phyloP scores from a whole-genome alignment of 2,329 filamentous ascomycete species.

The Mycosphaerelloides madeirae region DNA sequence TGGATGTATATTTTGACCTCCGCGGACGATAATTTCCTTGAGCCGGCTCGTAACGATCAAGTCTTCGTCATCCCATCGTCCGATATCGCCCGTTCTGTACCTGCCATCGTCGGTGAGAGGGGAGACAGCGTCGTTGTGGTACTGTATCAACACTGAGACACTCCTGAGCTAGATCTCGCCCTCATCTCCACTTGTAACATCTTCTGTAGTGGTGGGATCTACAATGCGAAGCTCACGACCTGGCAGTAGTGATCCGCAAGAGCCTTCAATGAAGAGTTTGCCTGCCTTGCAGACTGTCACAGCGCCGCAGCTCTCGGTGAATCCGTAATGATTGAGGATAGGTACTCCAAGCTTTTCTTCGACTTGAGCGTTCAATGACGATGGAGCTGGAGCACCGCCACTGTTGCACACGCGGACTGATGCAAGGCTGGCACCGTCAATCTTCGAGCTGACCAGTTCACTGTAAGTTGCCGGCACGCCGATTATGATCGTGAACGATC shows the following conservation, averaged over 20 bases:
- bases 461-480: background rate
- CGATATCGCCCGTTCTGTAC: conserved; percentile 1
- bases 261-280: background rate
- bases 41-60: background rate
- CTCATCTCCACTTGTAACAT: background rate
- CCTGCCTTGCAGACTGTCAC: background rate
- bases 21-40: background rate
- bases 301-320: background rate
- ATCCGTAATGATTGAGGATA: conserved; percentile 3
- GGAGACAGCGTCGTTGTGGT: background rate
- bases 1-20: conserved; percentile 1
- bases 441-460: background rate
- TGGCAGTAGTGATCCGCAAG: background rate
- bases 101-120: background rate
- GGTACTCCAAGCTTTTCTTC: background rate
- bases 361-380: background rate
- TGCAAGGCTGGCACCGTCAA: background rate
- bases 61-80: background rate
- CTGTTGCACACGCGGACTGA: background rate
- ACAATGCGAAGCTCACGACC: background rate
- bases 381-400: background rate
- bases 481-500: background rate
- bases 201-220: background rate
- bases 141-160: background rate
- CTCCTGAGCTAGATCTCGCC: conserved; percentile 1